Conservation (phyloP, 2,329 filamentous ascomycete genomes). For the Rhytidhysteron rufulum region DNA sequence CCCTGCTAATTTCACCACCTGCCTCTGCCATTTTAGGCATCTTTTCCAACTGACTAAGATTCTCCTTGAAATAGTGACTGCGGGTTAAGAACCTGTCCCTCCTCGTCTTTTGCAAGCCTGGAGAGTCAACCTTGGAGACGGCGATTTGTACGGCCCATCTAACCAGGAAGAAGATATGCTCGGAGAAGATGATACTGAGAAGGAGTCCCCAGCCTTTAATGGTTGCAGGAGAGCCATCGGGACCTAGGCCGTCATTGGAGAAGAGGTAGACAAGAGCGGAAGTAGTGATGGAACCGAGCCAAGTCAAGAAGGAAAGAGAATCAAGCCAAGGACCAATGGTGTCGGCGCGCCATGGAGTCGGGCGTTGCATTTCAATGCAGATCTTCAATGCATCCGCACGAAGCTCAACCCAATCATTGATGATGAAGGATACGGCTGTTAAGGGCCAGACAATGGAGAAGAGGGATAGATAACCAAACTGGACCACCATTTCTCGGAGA, state of each 20-base stretch:
- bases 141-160: slow-evolving; percentile 69
- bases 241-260: slow-evolving; percentile 62
- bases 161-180: slow-evolving; percentile 82
- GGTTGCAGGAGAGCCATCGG: slow-evolving; percentile 62
- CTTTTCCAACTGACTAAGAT: slow-evolving; percentile 54
- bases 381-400: slow-evolving; percentile 94
- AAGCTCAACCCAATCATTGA: slow-evolving; percentile 96
- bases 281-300: slow-evolving; percentile 86
- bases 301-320: slow-evolving; percentile 82
- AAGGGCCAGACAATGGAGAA: slow-evolving; percentile 95
- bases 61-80: slow-evolving; percentile 74
- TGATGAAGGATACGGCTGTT: slow-evolving; percentile 80
- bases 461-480: slow-evolving; percentile 82
- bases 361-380: slow-evolving; percentile 80
- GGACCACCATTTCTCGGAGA: slow-evolving; percentile 89
- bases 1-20: slow-evolving; percentile 62
- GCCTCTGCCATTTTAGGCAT: slow-evolving; percentile 46
- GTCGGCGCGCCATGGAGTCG: slow-evolving; percentile 84
- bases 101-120: slow-evolving; percentile 79
- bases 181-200: slow-evolving; percentile 76
- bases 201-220: slow-evolving; percentile 80
- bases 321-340: slow-evolving; percentile 92
- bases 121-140: slow-evolving; percentile 77
- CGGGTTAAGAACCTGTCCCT: slow-evolving; percentile 76
- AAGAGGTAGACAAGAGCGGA: slow-evolving; percentile 89